Evolutionary conservation across 306 rosid species (phyloP).

Genomic region (Prosopis cineraria): DNA sequence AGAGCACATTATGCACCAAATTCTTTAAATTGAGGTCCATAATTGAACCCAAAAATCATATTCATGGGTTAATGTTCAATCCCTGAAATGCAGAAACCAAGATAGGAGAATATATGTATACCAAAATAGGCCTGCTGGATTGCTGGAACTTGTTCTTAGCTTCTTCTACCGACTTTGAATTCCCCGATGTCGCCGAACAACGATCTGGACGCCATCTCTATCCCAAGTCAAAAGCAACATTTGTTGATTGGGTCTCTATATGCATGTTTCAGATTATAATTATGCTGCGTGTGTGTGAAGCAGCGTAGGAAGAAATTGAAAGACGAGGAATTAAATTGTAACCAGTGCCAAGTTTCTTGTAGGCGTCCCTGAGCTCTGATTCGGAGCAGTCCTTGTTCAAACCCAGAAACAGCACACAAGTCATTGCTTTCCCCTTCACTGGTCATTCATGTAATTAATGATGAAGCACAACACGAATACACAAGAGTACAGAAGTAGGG

Average conservation of each 20-base stretch:
- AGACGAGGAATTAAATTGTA: conserved; percentile 23
- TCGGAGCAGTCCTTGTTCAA: conserved; percentile 77
- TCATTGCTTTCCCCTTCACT: conserved; percentile 49
- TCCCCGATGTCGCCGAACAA: conserved; percentile 74
- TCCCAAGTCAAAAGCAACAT: conserved; percentile 24
- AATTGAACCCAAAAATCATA: too few relatives aligned
- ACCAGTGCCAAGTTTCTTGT: conserved; percentile 92
- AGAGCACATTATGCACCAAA: too few relatives aligned
- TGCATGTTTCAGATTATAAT: too few relatives aligned
- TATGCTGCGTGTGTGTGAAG: too few relatives aligned
- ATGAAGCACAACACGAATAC: too few relatives aligned
- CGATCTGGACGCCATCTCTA: conserved; percentile 99
- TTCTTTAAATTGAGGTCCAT: too few relatives aligned
- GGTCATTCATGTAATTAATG: conserved; percentile 49
- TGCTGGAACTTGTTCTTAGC: conserved; percentile 86
- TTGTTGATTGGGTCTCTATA: too few relatives aligned
- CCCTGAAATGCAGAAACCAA: neutral
- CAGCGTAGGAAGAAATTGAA: neutral
- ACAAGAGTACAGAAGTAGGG: too few relatives aligned
- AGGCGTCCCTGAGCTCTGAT: conserved; percentile 68
- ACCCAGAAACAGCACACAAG: conserved; percentile 66
- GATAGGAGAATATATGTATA: conserved; percentile 12
- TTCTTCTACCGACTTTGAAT: conserved; percentile 71
- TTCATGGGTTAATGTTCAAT: too few relatives aligned
- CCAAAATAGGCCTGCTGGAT: conserved; percentile 93